phyloP scores from a whole-genome alignment of 306 rosid species.

The Notholithocarpus densiflorus region DNA sequence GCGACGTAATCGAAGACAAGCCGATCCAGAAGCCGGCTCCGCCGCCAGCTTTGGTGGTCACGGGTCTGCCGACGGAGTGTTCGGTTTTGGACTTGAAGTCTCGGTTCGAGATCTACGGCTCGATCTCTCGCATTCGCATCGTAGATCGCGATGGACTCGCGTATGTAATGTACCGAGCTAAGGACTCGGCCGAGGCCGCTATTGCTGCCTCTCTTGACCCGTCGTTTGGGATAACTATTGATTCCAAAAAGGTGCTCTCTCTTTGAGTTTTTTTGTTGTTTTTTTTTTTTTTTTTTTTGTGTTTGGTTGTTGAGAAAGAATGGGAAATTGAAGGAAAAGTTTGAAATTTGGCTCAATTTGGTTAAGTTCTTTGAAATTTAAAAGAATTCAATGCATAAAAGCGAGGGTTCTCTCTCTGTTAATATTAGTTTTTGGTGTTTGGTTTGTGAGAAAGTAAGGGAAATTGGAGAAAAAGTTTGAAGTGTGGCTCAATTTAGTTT shows the following conservation, averaged over 20 bases:
- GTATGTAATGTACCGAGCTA: conserved; percentile 54
- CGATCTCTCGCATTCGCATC: conserved; percentile 87
- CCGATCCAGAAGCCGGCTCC: conserved; percentile 57
- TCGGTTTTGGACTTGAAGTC: conserved; percentile 90
- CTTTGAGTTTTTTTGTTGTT: not conserved
- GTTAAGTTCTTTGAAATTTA: not conserved
- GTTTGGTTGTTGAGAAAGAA: not conserved
- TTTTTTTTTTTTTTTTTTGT: not conserved
- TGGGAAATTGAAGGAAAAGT: not conserved
- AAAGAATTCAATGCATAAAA: not conserved
- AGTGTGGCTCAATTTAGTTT: no score
- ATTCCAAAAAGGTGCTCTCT: conserved; percentile 56
- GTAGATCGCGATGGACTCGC: conserved; percentile 80
- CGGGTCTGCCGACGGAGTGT: conserved; percentile 70
- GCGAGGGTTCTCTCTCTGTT: no score
- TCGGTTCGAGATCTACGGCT: conserved; percentile 91
- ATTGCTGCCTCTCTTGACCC: conserved; percentile 68
- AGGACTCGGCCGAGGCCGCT: conserved; percentile 77
- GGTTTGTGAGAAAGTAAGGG: no score
- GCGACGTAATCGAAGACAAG: conserved; percentile 22
- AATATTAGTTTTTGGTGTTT: no score
- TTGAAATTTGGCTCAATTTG: not conserved
- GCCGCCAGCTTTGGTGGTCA: conserved; percentile 66
- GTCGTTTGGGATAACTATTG: conserved; percentile 64
- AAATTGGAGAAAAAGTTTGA: no score